These are phyloP conservation scores for Lasiodiplodia hormozganensis DNA, from an alignment of 2,329 filamentous ascomycete species.

Conservation along the genomic window DNA sequence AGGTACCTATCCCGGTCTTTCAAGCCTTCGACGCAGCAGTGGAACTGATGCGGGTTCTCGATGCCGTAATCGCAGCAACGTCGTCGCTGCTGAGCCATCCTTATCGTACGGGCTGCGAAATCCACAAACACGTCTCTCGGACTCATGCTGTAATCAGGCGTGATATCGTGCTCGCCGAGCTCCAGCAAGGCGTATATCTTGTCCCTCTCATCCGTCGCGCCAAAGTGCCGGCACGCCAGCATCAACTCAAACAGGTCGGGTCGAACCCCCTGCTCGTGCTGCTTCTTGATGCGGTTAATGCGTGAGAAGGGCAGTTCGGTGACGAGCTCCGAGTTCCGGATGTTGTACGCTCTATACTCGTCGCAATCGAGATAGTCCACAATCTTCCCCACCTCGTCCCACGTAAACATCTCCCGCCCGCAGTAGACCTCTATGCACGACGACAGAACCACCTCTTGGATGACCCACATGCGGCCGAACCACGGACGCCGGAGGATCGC, in stretches of 20 bases:
- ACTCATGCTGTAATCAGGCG: conserved; percentile 25
- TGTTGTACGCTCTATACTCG: conserved; percentile 17
- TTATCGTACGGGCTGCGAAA: conserved; percentile 10
- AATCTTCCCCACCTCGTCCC: conserved; percentile 26
- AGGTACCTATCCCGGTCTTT: conserved; percentile 22
- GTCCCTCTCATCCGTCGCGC: conserved; percentile 38
- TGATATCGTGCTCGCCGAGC: conserved; percentile 29
- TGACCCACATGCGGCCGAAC: conserved; percentile 41
- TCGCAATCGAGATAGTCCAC: conserved; percentile 24
- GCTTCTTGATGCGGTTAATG: conserved; percentile 29
- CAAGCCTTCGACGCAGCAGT: conserved; percentile 16
- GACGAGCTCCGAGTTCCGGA: conserved; percentile 7
- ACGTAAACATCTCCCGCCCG: conserved; percentile 21
- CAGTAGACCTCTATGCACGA: conserved; percentile 22
- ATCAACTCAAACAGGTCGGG: conserved; percentile 28
- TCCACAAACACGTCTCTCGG: conserved; percentile 22
- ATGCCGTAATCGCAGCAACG: conserved; percentile 17
- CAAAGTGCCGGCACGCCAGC: conserved; percentile 24
- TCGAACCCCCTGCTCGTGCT: background rate
- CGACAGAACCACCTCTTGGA: conserved; percentile 40
- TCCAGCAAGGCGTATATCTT: conserved; percentile 41
- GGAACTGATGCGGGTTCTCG: conserved; percentile 14
- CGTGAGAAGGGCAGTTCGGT: conserved; percentile 26
- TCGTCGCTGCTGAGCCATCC: conserved; percentile 12
- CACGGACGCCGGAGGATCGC: conserved; percentile 32